Evolutionary conservation across 805 yeast genomes (phyloP), one percentile per base, ranked within the genome.

Genomic region (Nakazawaea molendinolei): DNA sequence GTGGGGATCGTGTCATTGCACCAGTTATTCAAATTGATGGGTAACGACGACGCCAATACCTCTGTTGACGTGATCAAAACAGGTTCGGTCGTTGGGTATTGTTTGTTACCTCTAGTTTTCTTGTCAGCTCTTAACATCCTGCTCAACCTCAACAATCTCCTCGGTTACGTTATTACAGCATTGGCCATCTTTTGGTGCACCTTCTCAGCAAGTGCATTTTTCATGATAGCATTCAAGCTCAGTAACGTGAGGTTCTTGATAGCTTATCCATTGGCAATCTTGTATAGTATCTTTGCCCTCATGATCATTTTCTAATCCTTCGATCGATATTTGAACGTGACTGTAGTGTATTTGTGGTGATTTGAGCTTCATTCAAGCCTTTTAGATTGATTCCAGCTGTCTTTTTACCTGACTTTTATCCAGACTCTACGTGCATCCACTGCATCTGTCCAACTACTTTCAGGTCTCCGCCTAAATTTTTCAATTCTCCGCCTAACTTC

Each of bases 31-130:
- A 87, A 83, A 55, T 66, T 86, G 43, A 92, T 92, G 98, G 78
- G 95, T 39, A 73, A 71, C 38, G 69, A 67, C 31, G 62, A 65
- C 2, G 42, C 45, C 1, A 44, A 55, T n/a, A 17, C 8, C n/a
- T 24, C 33, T 9, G 60, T 74, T 28, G 81, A 74, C 44, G 60
- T 78, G 41, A 53, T 69, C 27, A 74, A 90, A 45, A 85, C 96
- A 0, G 92, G 96, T 8, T 81, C 95, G 5, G 95, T 90, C 9
- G 66, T 92, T 34, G 98, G 98, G 2, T 92, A 92, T 61, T 90
- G 97, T 55, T 66, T 92, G 51, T 66, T 92, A 39, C 98, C 98
- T 2, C 64, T 92, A 41, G 96, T 90, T 23, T 68, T 78, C 17
- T 66, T 85, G 23, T 77, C 92, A 43, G 82, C 81, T 1, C 50